phyloP scores from a whole-genome alignment of 176 grass and related monocot genomes.

The Oryza coarctata region DNA sequence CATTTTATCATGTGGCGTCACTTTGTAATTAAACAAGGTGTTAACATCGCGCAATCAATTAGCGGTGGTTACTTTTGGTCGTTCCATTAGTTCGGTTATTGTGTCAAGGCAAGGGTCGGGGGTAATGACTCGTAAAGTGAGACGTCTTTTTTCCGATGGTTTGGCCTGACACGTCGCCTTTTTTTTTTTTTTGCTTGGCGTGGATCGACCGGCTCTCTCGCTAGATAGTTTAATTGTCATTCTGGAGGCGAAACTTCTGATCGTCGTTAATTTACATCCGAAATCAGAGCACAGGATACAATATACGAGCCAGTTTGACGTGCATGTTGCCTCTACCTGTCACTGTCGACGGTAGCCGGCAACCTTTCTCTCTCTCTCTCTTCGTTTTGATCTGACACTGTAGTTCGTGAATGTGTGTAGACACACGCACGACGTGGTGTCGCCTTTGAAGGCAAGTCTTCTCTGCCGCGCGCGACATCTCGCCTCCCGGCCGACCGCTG shows the following conservation, averaged over 20 bases:
- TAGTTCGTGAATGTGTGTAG: background rate
- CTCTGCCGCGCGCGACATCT: background rate
- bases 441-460: conserved; percentile 21
- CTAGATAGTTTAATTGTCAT: no score
- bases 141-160: background rate
- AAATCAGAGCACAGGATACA: no score
- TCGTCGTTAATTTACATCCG: background rate
- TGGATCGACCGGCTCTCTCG: background rate
- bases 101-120: background rate
- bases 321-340: background rate
- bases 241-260: background rate
- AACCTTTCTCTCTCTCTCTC: background rate
- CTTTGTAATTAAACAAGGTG: background rate
- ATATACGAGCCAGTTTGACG: background rate
- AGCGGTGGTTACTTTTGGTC: background rate
- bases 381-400: background rate
- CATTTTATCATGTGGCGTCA: background rate
- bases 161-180: conserved; percentile 10
- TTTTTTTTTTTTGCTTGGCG: conserved; percentile 23
- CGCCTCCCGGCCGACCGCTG: background rate
- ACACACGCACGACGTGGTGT: no score
- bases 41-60: background rate
- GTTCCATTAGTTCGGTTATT: background rate
- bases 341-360: background rate
- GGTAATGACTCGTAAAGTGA: conserved; percentile 15